Conservation (phyloP, 225 moss, liverwort and hornwort genomes). For the Marchantia paleacea region DNA sequence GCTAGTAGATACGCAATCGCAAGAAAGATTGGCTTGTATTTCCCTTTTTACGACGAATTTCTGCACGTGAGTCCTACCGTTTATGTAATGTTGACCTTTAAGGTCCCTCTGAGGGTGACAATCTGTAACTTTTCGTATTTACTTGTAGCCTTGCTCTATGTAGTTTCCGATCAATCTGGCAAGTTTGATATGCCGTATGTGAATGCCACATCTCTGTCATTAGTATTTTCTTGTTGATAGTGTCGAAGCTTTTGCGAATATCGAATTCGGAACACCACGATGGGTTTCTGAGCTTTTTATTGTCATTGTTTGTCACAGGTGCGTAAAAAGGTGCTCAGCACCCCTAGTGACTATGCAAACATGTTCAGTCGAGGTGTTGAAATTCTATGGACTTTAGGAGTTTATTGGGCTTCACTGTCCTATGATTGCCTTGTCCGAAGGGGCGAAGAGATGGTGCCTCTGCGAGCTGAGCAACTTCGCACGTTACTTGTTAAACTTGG, state of each 20-base stretch:
- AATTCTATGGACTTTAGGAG: slow-evolving; percentile 67
- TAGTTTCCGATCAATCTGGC: too few relatives aligned
- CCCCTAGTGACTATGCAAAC: slow-evolving; percentile 60
- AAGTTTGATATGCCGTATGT: too few relatives aligned
- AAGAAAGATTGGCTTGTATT: too few relatives aligned
- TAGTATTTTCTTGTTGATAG: neutral
- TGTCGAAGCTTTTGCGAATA: neutral
- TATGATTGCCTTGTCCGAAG: slow-evolving; percentile 87
- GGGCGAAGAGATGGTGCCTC: slow-evolving; percentile 96
- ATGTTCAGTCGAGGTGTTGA: slow-evolving; percentile 65
- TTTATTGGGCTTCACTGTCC: slow-evolving; percentile 86
- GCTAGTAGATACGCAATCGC: too few relatives aligned
- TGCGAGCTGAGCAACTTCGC: slow-evolving; percentile 84
- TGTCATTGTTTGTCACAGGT: slow-evolving; percentile 43
- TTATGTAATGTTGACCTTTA: too few relatives aligned
- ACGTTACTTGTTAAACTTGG: slow-evolving; percentile 76
- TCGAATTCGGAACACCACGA: neutral
- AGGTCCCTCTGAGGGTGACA: too few relatives aligned
- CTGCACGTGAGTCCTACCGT: too few relatives aligned
- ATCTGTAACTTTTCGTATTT: too few relatives aligned
- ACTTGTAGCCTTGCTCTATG: too few relatives aligned
- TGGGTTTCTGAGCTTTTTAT: neutral
- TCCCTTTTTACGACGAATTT: too few relatives aligned
- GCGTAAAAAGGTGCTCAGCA: slow-evolving; percentile 66
- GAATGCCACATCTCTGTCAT: too few relatives aligned